Evolutionary conservation across 208 protist species (phyloP).

Genomic region (Leishmania martiniquensis): DNA sequence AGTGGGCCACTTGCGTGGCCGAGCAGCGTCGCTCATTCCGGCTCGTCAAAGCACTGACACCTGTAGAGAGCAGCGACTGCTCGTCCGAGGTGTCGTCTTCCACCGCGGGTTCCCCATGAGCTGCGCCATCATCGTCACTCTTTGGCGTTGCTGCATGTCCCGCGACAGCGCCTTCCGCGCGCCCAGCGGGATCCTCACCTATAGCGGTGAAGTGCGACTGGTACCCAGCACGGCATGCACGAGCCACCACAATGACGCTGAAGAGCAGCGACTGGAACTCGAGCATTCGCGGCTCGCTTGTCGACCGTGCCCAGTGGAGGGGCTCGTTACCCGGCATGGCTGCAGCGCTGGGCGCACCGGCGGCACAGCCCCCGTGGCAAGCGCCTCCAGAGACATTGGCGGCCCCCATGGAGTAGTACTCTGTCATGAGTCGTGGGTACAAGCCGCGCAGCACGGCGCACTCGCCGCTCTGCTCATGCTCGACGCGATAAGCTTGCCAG

Average conservation of each 20-base stretch:
- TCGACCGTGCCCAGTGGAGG: conserved; percentile 49
- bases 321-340: conserved; percentile 41
- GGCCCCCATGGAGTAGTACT: conserved; percentile 35
- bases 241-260: conserved; percentile 34
- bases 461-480: conserved; percentile 49
- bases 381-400: conserved; percentile 1
- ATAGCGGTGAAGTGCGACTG: conserved; percentile 1
- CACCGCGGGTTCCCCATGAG: background rate
- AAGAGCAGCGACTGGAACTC: conserved; percentile 60
- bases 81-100: background rate
- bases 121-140: background rate
- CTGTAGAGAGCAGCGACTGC: background rate
- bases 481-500: conserved; percentile 35
- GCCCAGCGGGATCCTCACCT: background rate
- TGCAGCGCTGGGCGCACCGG: background rate
- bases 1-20: background rate
- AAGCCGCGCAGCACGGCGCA: conserved; percentile 54
- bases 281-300: conserved; percentile 45
- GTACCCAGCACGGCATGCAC: conserved; percentile 8
- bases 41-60: background rate
- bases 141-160: background rate
- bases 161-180: background rate
- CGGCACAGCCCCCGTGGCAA: background rate
- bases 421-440: conserved; percentile 60
- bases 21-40: background rate